These are phyloP conservation scores for Gloeopeniophorella convolvens DNA, from an alignment of 768 basidiomycete genomes.

Conservation along the genomic window DNA sequence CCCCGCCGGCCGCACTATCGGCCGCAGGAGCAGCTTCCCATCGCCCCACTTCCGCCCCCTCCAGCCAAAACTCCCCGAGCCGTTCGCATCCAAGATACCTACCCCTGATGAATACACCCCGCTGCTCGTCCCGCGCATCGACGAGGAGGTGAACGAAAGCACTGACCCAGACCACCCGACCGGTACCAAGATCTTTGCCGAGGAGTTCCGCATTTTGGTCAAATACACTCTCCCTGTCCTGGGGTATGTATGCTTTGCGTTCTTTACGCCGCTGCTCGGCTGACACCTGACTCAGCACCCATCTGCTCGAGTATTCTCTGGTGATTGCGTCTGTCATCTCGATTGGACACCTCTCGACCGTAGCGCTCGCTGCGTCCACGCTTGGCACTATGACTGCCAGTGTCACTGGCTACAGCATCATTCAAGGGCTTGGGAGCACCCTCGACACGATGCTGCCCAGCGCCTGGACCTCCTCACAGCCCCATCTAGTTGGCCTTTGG, in stretches of 20 bases:
- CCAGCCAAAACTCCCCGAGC: slow-evolving; percentile 31
- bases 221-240: slow-evolving; percentile 69
- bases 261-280: neutral
- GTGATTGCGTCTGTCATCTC: slow-evolving; percentile 78
- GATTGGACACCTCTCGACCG: slow-evolving; percentile 87
- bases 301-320: slow-evolving; percentile 80
- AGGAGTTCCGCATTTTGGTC: slow-evolving; percentile 53
- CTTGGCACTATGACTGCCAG: slow-evolving; percentile 43
- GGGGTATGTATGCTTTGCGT: slow-evolving; percentile 39
- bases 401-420: slow-evolving; percentile 68
- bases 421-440: slow-evolving; percentile 76
- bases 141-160: slow-evolving; percentile 38
- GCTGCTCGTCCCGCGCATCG: slow-evolving; percentile 46
- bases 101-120: slow-evolving; percentile 22
- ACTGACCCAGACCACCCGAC: neutral
- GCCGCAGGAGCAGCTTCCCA: slow-evolving; percentile 29
- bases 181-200: slow-evolving; percentile 37
- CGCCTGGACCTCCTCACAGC: slow-evolving; percentile 88
- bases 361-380: slow-evolving; percentile 71
- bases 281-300: slow-evolving; percentile 45
- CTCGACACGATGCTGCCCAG: slow-evolving; percentile 92
- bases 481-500: slow-evolving; percentile 85
- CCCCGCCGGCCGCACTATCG: neutral
- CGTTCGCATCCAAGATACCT: slow-evolving; percentile 23
- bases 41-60: slow-evolving; percentile 33